Evolutionary conservation across 73 alveolate genomes (phyloP).

Genomic region (Paramecium pentaurelia): DNA sequence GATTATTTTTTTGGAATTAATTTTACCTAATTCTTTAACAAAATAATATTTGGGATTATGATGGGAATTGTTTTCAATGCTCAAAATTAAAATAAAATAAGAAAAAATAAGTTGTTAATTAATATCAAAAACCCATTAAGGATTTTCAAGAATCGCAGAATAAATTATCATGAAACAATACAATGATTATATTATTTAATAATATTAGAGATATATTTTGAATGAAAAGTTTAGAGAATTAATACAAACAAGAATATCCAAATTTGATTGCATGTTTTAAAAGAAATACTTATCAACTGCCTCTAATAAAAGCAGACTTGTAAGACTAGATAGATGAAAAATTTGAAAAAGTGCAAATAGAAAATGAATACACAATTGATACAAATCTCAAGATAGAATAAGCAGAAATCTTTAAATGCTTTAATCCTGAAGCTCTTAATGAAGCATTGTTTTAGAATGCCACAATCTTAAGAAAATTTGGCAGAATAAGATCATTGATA

Average conservation of each 20-base stretch:
- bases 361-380: neutral
- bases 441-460: slow-evolving; percentile 21
- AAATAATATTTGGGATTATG: too few species aligned
- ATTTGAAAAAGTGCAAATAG: neutral
- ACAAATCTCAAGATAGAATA: neutral
- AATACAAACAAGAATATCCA: neutral
- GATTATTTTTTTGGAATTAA: too few species aligned
- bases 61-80: too few species aligned
- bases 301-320: neutral
- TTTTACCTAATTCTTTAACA: too few species aligned
- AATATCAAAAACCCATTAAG: too few species aligned
- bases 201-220: neutral
- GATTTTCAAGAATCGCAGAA: too few species aligned
- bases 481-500: slow-evolving; percentile 20
- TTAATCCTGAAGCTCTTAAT: slow-evolving; percentile 22
- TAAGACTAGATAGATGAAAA: neutral
- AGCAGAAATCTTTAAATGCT: slow-evolving; percentile 6
- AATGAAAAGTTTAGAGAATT: neutral
- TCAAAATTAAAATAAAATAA: too few species aligned
- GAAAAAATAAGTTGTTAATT: too few species aligned
- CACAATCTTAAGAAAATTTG: neutral
- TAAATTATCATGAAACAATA: neutral
- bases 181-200: neutral
- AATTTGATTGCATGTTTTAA: neutral
- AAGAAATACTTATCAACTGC: neutral